Evolutionary conservation across 129 eudicot genomes (phyloP), one percentile per base, ranked within the genome.

Genomic region (Chrysanthemum seticuspe): DNA sequence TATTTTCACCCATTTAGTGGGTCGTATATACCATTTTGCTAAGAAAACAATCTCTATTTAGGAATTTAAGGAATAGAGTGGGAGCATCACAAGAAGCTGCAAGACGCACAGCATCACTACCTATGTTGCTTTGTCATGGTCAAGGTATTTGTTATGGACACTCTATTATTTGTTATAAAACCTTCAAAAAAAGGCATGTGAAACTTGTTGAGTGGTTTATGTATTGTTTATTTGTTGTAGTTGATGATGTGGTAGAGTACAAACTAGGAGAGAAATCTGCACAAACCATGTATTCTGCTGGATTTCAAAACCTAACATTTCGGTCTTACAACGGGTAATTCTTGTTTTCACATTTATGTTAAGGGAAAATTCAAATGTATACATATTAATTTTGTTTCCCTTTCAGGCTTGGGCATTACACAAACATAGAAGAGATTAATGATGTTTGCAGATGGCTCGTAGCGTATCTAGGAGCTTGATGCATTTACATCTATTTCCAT

Each of bases 351-450:
- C 47, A 70, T 76, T 49, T 11, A 14, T 13, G 9, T 53, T 27
- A 10, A 31, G 34, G 9, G 16, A 1, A 18, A 34, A 13, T 27
- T 19, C n/a, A 15, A 12, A 23, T 34, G 19, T 23, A 16, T 68
- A 63, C 8, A 29, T 53, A 69, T 13, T 77, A 10, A 15, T 13
- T 51, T 72, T 73, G 12, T 31, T 53, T 57, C 50, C 7, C 55
- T 29, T 74, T 45, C 86, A 91, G 95, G 82, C 87, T 91, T 58
- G 97, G 97, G 44, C 97, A 89, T 62, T 79, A 87, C 85, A 87
- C 92, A 2, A 84, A 72, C 16, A 80, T 88, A 2, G 84, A 89
- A 78, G 92, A 89, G 78, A 85, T 81, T 61, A 78, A 81, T 67
- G 88, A 87, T 31, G 83, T 89, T 71, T 80, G 85, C 80, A 84